Evolutionary conservation across 2,329 filamentous ascomycete genomes (phyloP).

Genomic region (Ophiosphaerella narmari): DNA sequence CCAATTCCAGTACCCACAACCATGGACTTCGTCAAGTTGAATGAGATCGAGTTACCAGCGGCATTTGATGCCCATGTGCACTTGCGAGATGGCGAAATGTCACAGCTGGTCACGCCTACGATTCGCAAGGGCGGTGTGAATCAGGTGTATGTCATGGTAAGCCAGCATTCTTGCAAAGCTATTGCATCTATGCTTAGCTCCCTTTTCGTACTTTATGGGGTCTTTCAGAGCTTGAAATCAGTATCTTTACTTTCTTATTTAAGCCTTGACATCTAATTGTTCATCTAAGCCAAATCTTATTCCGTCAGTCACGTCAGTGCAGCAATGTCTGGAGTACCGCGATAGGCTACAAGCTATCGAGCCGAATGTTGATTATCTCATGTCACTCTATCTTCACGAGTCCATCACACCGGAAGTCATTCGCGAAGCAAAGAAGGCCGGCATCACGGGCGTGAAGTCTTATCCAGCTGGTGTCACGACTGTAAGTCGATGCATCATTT

Average conservation of each 20-base stretch:
- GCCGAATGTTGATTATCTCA: slow-evolving; percentile 56
- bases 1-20: background rate
- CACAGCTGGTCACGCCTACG: slow-evolving; percentile 55
- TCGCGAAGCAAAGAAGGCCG: slow-evolving; percentile 71
- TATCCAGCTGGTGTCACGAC: slow-evolving; percentile 59
- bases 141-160: slow-evolving; percentile 60
- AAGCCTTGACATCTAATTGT: background rate
- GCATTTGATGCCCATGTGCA: slow-evolving; percentile 59
- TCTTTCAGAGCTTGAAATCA: background rate
- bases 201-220: background rate
- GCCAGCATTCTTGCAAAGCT: slow-evolving; percentile 15
- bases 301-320: slow-evolving; percentile 55
- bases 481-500: slow-evolving; percentile 14
- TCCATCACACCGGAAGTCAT: slow-evolving; percentile 61
- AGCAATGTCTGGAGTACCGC: slow-evolving; percentile 54
- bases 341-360: slow-evolving; percentile 50
- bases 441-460: slow-evolving; percentile 73
- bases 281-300: slow-evolving; percentile 54
- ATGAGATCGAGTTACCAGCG: slow-evolving; percentile 53
- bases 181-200: background rate
- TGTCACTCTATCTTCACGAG: slow-evolving; percentile 58
- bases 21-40: slow-evolving; percentile 49
- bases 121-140: slow-evolving; percentile 58
- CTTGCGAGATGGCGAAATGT: slow-evolving; percentile 58
- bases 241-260: background rate